These are phyloP conservation scores for Arxiozyma heterogenica DNA, from an alignment of 1,139 yeast species.

Conservation along the genomic window DNA sequence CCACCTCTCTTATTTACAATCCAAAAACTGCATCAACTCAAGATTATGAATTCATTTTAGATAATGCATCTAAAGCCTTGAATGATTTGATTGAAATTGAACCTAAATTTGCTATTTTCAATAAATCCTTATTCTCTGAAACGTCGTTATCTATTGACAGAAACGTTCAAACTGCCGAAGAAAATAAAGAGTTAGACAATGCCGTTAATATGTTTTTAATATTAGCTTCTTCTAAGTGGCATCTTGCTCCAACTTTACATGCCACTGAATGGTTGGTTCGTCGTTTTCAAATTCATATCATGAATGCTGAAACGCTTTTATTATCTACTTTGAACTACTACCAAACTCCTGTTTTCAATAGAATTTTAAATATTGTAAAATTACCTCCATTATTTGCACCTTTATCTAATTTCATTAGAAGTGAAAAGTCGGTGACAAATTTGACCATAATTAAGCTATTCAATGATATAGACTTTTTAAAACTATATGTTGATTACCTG, in stretches of 20 bases:
- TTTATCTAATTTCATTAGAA: conserved; percentile 58
- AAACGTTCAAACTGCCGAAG: conserved; percentile 68
- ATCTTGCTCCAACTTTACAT: conserved; percentile 63
- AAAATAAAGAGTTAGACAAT: conserved; percentile 58
- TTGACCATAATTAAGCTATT: conserved; percentile 65
- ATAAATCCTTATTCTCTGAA: conserved; percentile 67
- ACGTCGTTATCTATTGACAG: conserved; percentile 74
- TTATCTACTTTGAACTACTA: conserved; percentile 73
- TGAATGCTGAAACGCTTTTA: conserved; percentile 64
- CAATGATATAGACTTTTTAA: conserved; percentile 58
- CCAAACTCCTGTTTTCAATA: conserved; percentile 59
- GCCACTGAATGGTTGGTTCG: conserved; percentile 94
- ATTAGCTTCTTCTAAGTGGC: conserved; percentile 56
- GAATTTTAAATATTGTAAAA: conserved; percentile 61
- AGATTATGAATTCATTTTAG: conserved; percentile 76
- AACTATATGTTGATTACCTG: conserved; percentile 54
- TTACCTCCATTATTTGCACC: conserved; percentile 73
- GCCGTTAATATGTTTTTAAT: conserved; percentile 69
- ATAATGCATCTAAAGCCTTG: conserved; percentile 66
- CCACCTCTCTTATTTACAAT: conserved; percentile 79
- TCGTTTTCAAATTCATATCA: conserved; percentile 77
- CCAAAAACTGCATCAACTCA: conserved; percentile 85
- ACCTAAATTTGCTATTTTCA: conserved; percentile 62
- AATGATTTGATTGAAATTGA: conserved; percentile 65
- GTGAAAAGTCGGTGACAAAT: conserved; percentile 55